Conservation (phyloP, 1,284 basidiomycete genomes). For the Ustilago esculenta region DNA sequence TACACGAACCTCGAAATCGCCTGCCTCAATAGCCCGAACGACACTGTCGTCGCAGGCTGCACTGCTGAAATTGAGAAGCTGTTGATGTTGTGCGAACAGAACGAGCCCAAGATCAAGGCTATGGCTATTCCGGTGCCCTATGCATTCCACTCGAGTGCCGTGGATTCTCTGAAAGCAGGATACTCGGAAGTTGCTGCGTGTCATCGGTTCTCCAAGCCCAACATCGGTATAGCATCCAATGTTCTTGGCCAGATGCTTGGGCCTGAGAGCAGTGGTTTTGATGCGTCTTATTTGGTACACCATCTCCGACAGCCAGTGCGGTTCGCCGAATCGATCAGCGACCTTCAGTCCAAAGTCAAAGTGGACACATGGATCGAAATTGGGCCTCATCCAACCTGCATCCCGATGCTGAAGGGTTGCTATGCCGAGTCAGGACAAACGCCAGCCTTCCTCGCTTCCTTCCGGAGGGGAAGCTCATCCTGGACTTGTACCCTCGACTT, state of each 20-base stretch:
- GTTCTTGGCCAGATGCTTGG: slow-evolving; percentile 22
- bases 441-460: slow-evolving; percentile 30
- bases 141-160: slow-evolving; percentile 43
- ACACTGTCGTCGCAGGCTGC: slow-evolving; percentile 43
- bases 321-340: slow-evolving; percentile 32
- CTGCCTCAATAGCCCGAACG: slow-evolving; percentile 46
- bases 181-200: not conserved
- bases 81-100: slow-evolving; percentile 18
- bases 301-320: slow-evolving; percentile 38
- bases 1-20: slow-evolving; percentile 35
- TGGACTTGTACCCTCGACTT: slow-evolving; percentile 24
- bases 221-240: slow-evolving; percentile 32
- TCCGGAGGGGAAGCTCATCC: slow-evolving; percentile 38
- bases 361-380: slow-evolving; percentile 39
- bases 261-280: not conserved
- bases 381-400: slow-evolving; percentile 45
- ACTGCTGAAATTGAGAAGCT: slow-evolving; percentile 26
- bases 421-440: slow-evolving; percentile 8
- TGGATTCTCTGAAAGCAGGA: slow-evolving; percentile 29
- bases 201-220: slow-evolving; percentile 20
- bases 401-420: slow-evolving; percentile 46
- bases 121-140: slow-evolving; percentile 49
- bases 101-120: slow-evolving; percentile 37
- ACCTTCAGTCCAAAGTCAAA: slow-evolving; percentile 11
- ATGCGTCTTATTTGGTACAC: slow-evolving; percentile 20